Base-by-base conservation (phyloP, 2,329 filamentous ascomycete species). In the Fusarium hostae region DNA sequence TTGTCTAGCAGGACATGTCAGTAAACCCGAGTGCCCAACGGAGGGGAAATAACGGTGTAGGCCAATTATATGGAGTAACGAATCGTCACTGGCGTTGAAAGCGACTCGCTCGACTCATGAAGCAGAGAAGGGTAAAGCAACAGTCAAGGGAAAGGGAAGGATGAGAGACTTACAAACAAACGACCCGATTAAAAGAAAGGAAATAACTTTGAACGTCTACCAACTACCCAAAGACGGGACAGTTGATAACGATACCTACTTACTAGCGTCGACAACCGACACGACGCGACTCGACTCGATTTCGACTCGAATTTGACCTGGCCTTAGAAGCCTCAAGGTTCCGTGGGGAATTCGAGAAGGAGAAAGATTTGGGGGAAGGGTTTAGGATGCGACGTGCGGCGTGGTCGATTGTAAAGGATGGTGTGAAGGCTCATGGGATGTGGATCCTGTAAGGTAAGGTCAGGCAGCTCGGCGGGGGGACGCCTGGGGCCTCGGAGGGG, bases 81-180 rank as follows among this genome's bases (percentile, higher is more conserved):
- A 76, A 80, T 81, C 79, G 77, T 73, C 76, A 76, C 74, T 76
- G 76, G 71, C 48, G 59, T 47, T 45, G 57, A 71, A 26, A 54
- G 28, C 52, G 37, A 34, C 52, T 44, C 28, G 39, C 52, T 69
- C 68, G 59, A 69, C 64, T 72, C 68, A 62, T 68, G 63, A 48
- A 63, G 48, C 66, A 55, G 52, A 54, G 55, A 66, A 65, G 37
- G 50, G 40, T 39, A 35, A 48, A 45, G 37, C 52, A 45, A 56
- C 28, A 39, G 52, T 45, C 52, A 34, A 45, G 28, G 28, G 30
- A 47, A 47, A 37, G 34, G 43, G 39, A 40, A 57, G 39, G 59
- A 35, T 47, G 48, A 51, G 41, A 47, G 65, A 74, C 71, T 74
- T 72, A 74, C 71, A 74, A 62, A 74, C 71, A 70, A 71, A 59